Percentiles rank a stretch among this genome's conserved stretches.
phyloP scores from a whole-genome alignment of 2,329 filamentous ascomycete species.

The Shiraia sp. region DNA sequence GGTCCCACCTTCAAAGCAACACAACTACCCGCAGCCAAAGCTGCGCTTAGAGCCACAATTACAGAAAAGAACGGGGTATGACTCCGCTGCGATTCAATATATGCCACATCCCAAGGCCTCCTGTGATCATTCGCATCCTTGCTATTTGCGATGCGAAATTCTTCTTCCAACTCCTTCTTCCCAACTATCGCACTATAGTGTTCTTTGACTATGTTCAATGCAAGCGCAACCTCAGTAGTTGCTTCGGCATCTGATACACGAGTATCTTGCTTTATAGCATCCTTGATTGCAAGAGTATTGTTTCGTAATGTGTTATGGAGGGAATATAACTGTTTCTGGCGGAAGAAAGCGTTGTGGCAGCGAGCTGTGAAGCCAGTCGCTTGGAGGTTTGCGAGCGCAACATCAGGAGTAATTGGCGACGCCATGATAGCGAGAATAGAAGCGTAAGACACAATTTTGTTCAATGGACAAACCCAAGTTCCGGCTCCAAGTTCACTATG shows the following conservation, averaged over 20 bases:
- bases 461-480: too few species aligned
- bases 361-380: conserved; percentile 52
- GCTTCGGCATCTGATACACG: conserved; percentile 43
- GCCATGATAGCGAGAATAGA: too few species aligned
- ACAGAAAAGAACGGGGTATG: conserved; percentile 54
- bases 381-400: conserved; percentile 35
- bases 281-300: conserved; percentile 41
- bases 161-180: conserved; percentile 43
- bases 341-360: conserved; percentile 51
- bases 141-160: conserved; percentile 49
- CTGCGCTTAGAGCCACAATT: conserved; percentile 46
- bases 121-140: conserved; percentile 43
- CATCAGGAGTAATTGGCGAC: conserved; percentile 24
- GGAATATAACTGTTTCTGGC: conserved; percentile 51
- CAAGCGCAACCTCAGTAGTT: conserved; percentile 48
- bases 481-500: too few species aligned
- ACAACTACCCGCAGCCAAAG: conserved; percentile 57
- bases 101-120: conserved; percentile 49
- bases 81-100: conserved; percentile 51
- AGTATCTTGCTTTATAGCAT: conserved; percentile 49
- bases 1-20: conserved; percentile 53
- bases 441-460: too few species aligned
- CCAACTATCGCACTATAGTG: conserved; percentile 48
- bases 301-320: conserved; percentile 47
- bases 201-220: conserved; percentile 45